Conservation (phyloP, 805 yeast species). For the Allodekkera sacchari region DNA sequence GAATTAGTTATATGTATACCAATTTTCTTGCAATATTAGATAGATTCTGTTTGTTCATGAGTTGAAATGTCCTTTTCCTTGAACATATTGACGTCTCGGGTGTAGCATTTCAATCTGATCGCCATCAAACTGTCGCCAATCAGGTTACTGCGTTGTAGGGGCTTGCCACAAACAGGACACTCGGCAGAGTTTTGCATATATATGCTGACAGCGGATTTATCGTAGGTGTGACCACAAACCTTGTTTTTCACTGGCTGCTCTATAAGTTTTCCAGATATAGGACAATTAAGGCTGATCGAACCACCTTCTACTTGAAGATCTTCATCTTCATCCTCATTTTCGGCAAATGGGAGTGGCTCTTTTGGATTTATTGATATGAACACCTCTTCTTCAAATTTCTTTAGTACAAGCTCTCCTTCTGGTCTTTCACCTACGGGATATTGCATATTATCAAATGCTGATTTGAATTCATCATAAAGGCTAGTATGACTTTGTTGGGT, state of each 20-base stretch:
- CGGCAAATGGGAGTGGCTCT: conserved; percentile 44
- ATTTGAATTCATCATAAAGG: no score
- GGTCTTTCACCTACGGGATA: not conserved
- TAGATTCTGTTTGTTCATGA: no score
- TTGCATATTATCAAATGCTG: no score
- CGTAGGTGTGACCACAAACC: conserved; percentile 57
- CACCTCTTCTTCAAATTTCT: conserved; percentile 9
- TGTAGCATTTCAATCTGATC: conserved; percentile 7
- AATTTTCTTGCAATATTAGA: no score
- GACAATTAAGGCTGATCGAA: conserved; percentile 57
- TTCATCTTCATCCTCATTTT: conserved; percentile 34
- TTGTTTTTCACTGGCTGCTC: conserved; percentile 46
- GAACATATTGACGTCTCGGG: conserved; percentile 4
- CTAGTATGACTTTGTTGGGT: no score
- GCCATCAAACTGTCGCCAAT: conserved; percentile 11
- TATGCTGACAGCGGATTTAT: conserved; percentile 33
- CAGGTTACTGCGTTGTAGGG: conserved; percentile 1
- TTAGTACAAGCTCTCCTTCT: not conserved
- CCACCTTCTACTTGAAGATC: conserved; percentile 68
- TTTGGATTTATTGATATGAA: conserved; percentile 52
- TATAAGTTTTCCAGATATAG: conserved; percentile 48
- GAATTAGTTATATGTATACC: not conserved
- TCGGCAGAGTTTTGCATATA: conserved; percentile 23
- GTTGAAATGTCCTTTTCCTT: conserved; percentile 2
- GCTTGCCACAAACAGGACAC: conserved; percentile 53